These are phyloP conservation scores for Suillus luteus DNA, from an alignment of 768 basidiomycete genomes.

Conservation along the genomic window DNA sequence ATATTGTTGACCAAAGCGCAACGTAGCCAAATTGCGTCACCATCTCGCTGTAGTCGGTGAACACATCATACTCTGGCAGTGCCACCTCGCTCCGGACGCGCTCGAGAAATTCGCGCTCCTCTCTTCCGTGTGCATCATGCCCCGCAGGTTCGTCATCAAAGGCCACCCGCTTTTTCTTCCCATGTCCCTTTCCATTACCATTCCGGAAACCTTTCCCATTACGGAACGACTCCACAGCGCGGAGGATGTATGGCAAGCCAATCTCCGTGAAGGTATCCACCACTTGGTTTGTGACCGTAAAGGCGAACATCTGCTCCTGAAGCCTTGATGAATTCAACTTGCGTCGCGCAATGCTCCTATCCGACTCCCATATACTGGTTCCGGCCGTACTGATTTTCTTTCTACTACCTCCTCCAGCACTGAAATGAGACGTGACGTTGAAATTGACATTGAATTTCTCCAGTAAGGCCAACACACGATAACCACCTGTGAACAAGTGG, in stretches of 20 bases:
- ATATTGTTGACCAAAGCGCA: constrained; percentile 89
- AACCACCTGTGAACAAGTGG: constrained; percentile 29
- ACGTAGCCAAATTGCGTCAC: constrained; percentile 94
- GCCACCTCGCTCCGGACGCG: constrained; percentile 74
- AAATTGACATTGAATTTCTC: constrained; percentile 27
- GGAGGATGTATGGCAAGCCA: constrained; percentile 75
- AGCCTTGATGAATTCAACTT: constrained; percentile 72
- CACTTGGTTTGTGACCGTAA: constrained; percentile 86
- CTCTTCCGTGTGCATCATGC: constrained; percentile 41
- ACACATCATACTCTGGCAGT: constrained; percentile 79
- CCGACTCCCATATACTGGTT: constrained; percentile 50
- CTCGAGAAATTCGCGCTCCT: constrained; percentile 81
- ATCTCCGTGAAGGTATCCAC: constrained; percentile 78
- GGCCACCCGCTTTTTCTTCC: constrained; percentile 66
- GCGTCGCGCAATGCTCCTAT: constrained; percentile 48
- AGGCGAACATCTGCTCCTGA: constrained; percentile 92
- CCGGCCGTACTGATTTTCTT: constrained; percentile 19
- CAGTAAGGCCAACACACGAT: constrained; percentile 18
- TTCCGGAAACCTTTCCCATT: constrained; percentile 42
- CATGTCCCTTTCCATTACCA: constrained; percentile 22
- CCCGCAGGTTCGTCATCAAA: constrained; percentile 61
- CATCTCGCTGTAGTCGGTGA: constrained; percentile 95
- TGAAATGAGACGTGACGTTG: constrained; percentile 33
- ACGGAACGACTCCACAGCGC: constrained; percentile 54
- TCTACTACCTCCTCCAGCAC: constrained; percentile 22